These are phyloP conservation scores for Exophiala aquamarina DNA, from an alignment of 2,329 filamentous ascomycete genomes.

Conservation along the genomic window DNA sequence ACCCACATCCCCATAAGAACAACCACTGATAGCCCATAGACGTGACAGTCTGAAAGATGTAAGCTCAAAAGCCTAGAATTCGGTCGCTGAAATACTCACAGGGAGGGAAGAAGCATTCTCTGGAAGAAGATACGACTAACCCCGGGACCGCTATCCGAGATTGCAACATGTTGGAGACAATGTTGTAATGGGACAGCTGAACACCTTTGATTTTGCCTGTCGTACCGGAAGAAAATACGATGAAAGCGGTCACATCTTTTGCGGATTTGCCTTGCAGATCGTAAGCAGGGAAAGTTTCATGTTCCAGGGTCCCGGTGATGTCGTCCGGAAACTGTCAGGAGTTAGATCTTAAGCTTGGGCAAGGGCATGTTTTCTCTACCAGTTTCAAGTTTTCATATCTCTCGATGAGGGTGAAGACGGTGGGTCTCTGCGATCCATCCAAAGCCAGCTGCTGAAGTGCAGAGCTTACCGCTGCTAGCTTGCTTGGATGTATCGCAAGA, in stretches of 20 bases:
- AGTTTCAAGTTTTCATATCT: conserved; percentile 5
- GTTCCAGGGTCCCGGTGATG: conserved; percentile 9
- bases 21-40: conserved; percentile 48
- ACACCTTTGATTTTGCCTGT: conserved; percentile 36
- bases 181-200: conserved; percentile 43
- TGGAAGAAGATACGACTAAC: conserved; percentile 1
- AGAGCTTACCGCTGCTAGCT: conserved; percentile 22
- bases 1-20: conserved; percentile 48
- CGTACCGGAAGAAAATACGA: conserved; percentile 35
- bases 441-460: conserved; percentile 18
- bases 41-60: conserved; percentile 35
- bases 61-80: neutral
- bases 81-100: conserved; percentile 6
- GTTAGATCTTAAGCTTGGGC: neutral
- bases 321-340: conserved; percentile 23
- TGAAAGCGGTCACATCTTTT: conserved; percentile 18
- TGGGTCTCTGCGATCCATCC: neutral
- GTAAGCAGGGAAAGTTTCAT: conserved; percentile 25
- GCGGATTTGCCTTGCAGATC: conserved; percentile 25
- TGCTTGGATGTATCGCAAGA: conserved; percentile 26
- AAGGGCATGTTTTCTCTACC: neutral
- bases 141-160: conserved; percentile 12
- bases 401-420: conserved; percentile 17
- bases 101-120: conserved; percentile 19
- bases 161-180: conserved; percentile 37